Conservation (phyloP, 768 basidiomycete species). For the Rhodotorula sphaerocarpa region DNA sequence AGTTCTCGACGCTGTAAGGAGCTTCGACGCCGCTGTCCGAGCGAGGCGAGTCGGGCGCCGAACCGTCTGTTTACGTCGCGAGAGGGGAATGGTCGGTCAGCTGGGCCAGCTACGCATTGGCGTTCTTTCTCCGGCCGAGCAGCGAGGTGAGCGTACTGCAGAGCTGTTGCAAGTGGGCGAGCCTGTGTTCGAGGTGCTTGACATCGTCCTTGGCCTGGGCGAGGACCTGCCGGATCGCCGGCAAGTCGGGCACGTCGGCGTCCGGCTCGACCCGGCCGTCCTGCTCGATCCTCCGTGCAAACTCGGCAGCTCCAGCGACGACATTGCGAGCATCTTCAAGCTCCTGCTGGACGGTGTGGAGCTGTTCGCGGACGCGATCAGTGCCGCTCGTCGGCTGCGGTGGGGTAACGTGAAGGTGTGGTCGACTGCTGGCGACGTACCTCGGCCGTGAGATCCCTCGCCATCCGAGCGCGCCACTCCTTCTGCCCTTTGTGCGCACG, state of each 20-base stretch:
- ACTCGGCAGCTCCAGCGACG: background rate
- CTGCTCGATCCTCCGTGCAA: background rate
- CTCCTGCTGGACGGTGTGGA: background rate
- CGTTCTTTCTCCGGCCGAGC: too few species aligned
- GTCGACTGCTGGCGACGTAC: background rate
- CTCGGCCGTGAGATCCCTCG: background rate
- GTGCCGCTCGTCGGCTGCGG: background rate
- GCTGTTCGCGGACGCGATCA: background rate
- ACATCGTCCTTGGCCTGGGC: background rate
- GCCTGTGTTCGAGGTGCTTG: slow-evolving; percentile 53
- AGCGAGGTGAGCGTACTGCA: slow-evolving; percentile 6
- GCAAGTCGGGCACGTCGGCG: background rate
- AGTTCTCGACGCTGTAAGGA: too few species aligned
- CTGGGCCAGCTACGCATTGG: too few species aligned
- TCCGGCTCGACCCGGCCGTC: background rate
- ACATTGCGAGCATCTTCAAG: slow-evolving; percentile 4
- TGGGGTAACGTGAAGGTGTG: background rate
- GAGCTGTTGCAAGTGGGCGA: slow-evolving; percentile 45
- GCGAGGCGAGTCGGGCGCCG: too few species aligned
- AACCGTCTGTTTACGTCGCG: too few species aligned
- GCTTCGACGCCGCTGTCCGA: too few species aligned
- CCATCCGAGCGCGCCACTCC: background rate
- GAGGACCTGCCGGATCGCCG: background rate
- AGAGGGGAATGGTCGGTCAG: too few species aligned
- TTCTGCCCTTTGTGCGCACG: too few species aligned